Evolutionary conservation across 441 rosid species (phyloP), one percentile per base, ranked within the genome.

Genomic region (Populus hybrid): DNA sequence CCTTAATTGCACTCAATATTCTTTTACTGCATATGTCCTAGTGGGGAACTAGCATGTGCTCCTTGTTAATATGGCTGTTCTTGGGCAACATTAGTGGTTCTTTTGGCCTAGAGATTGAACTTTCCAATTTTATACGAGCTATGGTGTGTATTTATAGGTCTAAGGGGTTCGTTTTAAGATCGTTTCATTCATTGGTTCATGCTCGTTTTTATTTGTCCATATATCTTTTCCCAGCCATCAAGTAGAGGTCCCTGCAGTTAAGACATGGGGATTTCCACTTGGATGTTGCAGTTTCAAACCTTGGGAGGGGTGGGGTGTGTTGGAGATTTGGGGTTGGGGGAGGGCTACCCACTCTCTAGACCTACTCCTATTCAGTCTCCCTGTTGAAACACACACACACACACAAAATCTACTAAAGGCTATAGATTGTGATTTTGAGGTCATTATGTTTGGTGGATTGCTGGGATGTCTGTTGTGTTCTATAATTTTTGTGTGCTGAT

Each of bases 1-100:
- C 99, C 97, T 91, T 90, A 75, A 59, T 61, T 81, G 36, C 24
- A 14, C 21, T 18, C 8, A 6, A 64, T 46, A 12, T 46, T 23
- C 35, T 57, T 67, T 67, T 26, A 3, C 30, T 66, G 63, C 28
- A 12, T 59, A 12, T 36, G 26, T 28, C 68, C 23, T 8, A 8
- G 23, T 46, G 2, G 20, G 36, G 1, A 18, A 57, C 3, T 8
- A 26, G 21, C 30, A 23, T 21, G 8, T 10, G 20, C 16, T 69
- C 7, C 67, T 24, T 21, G 26, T 23, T 32, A 11, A 32, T 3
- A 23, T 14, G 35, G 71, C 53, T 30, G 46, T 71, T 75, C 40
- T 57, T 57, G 12, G 32, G 61, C 57, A 59, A 36, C 65, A 38
- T 11, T 16, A 28, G 21, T 26, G 5, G 20, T 69, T 42, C 12